Evolutionary conservation across 805 yeast genomes (phyloP), one percentile per base, ranked within the genome.

Genomic region (Tetrapisispora phaffii): DNA sequence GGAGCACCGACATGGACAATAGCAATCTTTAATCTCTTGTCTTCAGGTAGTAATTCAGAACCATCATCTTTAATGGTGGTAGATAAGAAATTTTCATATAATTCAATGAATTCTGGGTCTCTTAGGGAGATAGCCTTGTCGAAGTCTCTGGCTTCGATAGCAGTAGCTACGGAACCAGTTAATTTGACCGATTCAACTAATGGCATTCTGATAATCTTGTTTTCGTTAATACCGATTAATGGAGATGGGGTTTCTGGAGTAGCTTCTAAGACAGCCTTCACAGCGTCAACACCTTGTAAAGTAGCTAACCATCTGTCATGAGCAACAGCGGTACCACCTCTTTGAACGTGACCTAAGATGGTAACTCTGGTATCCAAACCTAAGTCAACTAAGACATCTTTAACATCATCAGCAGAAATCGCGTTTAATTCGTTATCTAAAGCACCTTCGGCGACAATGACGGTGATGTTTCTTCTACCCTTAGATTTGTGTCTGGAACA

Each of bases 271-370:
- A 93, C 90, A 1, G 97, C 97, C 49, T 83, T 81, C 19, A 93
- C 95, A 8, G 98, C 97, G 57, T 88, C 97, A 35, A 90, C 96
- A 67, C 97, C 98, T 71, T 93, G 98, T 54, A 90, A 65, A 16
- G 98, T 90, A 34, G 97, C 96, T 56, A 93, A 68, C 60, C 83
- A 67, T 62, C 98, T 78, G 65, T 93, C 98, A 57, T 75, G 86
- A 2, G 97, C 97, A 45, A 89, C 96, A 21, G 98, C 97, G 39
- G 95, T 78, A 66, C 98, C 98, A 70, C 98, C 98, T 69, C 98
- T 79, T 73, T 93, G 98, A 44, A 93, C 97, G 65, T 93, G 98
- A 45, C 98, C 98, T 56, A 93, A 73, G 12, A 94, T 86, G 35
- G 98, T 93, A 57, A 90, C 82, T 65, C 97, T 80, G 5, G 97